Conservation (phyloP, 2,329 filamentous ascomycete genomes). For the Exophiala sideris region DNA sequence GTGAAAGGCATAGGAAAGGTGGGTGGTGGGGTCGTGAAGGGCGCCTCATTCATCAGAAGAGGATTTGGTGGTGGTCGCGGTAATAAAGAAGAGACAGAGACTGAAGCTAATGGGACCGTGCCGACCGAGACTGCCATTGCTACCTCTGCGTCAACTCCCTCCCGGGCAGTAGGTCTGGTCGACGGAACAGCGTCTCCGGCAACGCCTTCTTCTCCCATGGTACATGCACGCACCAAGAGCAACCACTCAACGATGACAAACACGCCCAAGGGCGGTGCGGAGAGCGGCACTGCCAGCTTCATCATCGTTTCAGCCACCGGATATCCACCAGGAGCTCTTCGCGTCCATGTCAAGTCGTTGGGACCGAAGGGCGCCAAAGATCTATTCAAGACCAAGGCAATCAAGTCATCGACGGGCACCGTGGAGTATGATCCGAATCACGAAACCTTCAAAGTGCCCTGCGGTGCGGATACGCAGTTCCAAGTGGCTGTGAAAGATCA, state of each 20-base stretch:
- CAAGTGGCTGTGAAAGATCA: constrained; percentile 82
- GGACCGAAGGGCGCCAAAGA: constrained; percentile 66
- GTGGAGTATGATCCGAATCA: constrained; percentile 62
- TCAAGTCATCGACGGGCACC: constrained; percentile 64
- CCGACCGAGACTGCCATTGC: constrained; percentile 7
- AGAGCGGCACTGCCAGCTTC: constrained; percentile 74
- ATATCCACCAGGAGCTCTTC: constrained; percentile 73
- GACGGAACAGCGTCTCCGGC: constrained; percentile 13
- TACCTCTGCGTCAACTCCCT: constrained; percentile 22
- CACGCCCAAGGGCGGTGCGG: constrained; percentile 50
- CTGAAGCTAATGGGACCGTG: constrained; percentile 13
- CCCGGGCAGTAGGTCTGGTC: constrained; percentile 13
- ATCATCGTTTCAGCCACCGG: constrained; percentile 74
- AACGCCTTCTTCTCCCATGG: constrained; percentile 24
- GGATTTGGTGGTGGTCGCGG: constrained; percentile 74
- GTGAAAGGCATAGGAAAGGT: constrained; percentile 84
- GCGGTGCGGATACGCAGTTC: constrained; percentile 80
- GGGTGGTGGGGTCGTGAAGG: constrained; percentile 80
- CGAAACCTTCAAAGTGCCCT: constrained; percentile 74
- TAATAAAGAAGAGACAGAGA: constrained; percentile 31
- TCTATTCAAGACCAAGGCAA: constrained; percentile 87
- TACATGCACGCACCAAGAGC: constrained; percentile 48
- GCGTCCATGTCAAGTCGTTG: constrained; percentile 67
- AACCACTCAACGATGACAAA: constrained; percentile 52
- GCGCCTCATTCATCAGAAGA: constrained; percentile 84